Conservation (phyloP, 2,329 filamentous ascomycete species). For the Madurella fahalii region DNA sequence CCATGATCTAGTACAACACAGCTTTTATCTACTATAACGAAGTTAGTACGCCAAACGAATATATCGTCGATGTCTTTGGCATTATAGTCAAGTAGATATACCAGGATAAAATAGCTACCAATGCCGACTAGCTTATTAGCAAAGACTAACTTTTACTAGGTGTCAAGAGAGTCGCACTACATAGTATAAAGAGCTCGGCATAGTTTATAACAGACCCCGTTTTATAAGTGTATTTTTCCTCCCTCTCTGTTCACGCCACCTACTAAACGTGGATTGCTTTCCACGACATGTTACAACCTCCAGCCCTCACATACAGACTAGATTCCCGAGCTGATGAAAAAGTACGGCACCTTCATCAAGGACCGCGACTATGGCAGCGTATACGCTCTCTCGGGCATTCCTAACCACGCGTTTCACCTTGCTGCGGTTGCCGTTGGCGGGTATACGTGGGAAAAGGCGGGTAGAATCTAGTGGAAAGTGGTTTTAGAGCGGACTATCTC, state of each 20-base stretch:
- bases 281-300: neutral
- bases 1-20: constrained; percentile 48
- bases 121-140: constrained; percentile 53
- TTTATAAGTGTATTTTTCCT: constrained; percentile 35
- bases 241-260: neutral
- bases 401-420: constrained; percentile 54
- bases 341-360: constrained; percentile 6
- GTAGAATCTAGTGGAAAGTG: constrained; percentile 50
- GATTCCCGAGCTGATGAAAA: neutral
- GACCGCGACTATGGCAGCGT: constrained; percentile 49
- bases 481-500: constrained; percentile 41
- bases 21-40: constrained; percentile 49
- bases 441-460: constrained; percentile 51
- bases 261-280: neutral
- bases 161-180: constrained; percentile 49
- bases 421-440: constrained; percentile 46
- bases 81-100: constrained; percentile 54
- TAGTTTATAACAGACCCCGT: constrained; percentile 48
- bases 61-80: constrained; percentile 53
- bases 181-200: constrained; percentile 53
- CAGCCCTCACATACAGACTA: neutral
- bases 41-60: constrained; percentile 53
- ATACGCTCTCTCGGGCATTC: constrained; percentile 54
- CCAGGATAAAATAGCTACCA: constrained; percentile 40
- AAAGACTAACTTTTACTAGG: constrained; percentile 49